phyloP scores from a whole-genome alignment of 768 basidiomycete species.

The Boletus vermiculosoides region DNA sequence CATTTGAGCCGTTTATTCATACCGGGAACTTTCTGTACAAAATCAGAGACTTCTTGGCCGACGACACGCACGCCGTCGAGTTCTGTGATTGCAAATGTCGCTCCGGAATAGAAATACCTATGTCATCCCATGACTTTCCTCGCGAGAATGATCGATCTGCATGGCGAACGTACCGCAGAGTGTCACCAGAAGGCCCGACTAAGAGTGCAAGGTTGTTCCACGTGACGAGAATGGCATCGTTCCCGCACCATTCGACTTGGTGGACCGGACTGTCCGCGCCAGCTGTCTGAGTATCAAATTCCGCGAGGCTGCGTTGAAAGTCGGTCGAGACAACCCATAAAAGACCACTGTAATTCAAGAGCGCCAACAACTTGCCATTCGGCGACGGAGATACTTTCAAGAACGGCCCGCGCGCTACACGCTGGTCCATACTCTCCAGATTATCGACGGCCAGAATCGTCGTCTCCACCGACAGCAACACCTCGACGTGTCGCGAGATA shows the following conservation, averaged over 20 bases:
- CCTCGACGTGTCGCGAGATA: conserved; percentile 86
- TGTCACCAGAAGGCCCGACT: conserved; percentile 92
- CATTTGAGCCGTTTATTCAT: conserved; percentile 17
- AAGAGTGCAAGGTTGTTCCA: conserved; percentile 78
- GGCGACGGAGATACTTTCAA: conserved; percentile 85
- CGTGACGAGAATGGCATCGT: conserved; percentile 86
- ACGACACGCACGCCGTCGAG: conserved; percentile 87
- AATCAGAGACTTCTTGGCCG: conserved; percentile 75
- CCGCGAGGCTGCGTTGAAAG: conserved; percentile 85
- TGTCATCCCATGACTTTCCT: conserved; percentile 4
- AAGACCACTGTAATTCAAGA: conserved; percentile 67
- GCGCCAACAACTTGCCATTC: conserved; percentile 87
- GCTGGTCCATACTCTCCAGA: conserved; percentile 85
- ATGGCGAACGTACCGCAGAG: conserved; percentile 60
- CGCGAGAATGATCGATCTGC: not conserved
- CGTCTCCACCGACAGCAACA: conserved; percentile 75
- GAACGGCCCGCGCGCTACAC: conserved; percentile 86
- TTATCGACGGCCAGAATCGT: conserved; percentile 88
- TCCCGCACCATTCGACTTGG: conserved; percentile 93
- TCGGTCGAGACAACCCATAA: conserved; percentile 96
- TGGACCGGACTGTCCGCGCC: conserved; percentile 58
- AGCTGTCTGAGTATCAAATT: conserved; percentile 69
- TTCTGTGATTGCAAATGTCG: conserved; percentile 80
- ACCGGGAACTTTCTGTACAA: conserved; percentile 95
- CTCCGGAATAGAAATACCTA: conserved; percentile 79